Percentiles rank a stretch among this genome's conserved stretches.
Evolutionary conservation across 805 yeast species (phyloP).

Genomic region (Candida stauntonica): DNA sequence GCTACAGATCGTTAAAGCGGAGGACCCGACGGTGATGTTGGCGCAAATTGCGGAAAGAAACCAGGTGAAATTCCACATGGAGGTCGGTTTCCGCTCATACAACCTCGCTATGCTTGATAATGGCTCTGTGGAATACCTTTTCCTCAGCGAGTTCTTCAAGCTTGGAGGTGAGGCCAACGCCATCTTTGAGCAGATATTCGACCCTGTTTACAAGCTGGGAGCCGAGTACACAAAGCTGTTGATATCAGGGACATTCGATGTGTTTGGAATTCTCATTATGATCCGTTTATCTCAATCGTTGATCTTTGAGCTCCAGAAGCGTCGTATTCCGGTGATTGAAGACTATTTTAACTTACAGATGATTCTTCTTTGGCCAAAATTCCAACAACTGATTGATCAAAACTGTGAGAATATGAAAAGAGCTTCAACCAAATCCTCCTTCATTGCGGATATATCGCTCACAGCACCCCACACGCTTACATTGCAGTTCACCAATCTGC

Average conservation of each 20-base stretch:
- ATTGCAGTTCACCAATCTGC: slow-evolving; percentile 69
- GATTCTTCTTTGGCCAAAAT: slow-evolving; percentile 79
- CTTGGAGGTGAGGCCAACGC: slow-evolving; percentile 39
- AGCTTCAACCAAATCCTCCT: slow-evolving; percentile 33
- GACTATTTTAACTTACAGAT: slow-evolving; percentile 64
- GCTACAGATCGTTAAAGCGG: slow-evolving; percentile 48
- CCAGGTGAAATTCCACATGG: slow-evolving; percentile 62
- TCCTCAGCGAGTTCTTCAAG: slow-evolving; percentile 67
- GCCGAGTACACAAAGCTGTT: slow-evolving; percentile 41
- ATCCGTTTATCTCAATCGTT: slow-evolving; percentile 67
- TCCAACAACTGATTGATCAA: slow-evolving; percentile 69
- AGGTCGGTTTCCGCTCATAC: slow-evolving; percentile 68
- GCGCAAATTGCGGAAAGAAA: slow-evolving; percentile 84
- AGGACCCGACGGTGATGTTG: slow-evolving; percentile 62
- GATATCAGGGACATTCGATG: slow-evolving; percentile 49
- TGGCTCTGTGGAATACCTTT: slow-evolving; percentile 69
- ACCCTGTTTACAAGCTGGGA: slow-evolving; percentile 48
- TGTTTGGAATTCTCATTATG: slow-evolving; percentile 71
- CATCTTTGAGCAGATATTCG: slow-evolving; percentile 47
- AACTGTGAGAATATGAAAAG: slow-evolving; percentile 67
- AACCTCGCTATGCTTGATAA: slow-evolving; percentile 73
- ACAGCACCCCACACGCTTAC: slow-evolving; percentile 59
- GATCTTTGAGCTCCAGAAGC: slow-evolving; percentile 61
- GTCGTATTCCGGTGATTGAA: slow-evolving; percentile 66
- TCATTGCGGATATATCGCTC: slow-evolving; percentile 29